Percentiles rank a stretch among this genome's conserved stretches.
These are phyloP conservation scores for Benincasa hispida DNA, from an alignment of 306 rosid genomes.

Conservation along the genomic window DNA sequence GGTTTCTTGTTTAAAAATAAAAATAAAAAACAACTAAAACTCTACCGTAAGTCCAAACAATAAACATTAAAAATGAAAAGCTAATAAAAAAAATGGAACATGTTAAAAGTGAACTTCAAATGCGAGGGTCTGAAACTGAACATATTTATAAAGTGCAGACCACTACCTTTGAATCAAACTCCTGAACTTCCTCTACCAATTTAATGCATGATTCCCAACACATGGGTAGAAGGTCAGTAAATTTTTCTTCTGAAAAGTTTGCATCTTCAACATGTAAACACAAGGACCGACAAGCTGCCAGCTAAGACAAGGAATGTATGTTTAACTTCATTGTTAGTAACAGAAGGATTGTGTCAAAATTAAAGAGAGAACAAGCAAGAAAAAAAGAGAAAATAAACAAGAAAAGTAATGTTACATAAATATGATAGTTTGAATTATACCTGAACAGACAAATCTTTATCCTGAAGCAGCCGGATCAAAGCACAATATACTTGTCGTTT, in stretches of 20 bases:
- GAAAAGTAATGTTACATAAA: not conserved
- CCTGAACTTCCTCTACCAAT: conserved; percentile 81
- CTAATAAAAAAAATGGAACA: not conserved
- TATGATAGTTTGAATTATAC: conserved; percentile 29
- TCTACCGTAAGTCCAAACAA: not conserved
- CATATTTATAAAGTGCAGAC: conserved; percentile 7
- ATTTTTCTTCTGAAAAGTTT: conserved; percentile 69
- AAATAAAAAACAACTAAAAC: not conserved
- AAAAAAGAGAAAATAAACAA: conserved; percentile 8
- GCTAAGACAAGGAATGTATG: conserved; percentile 30
- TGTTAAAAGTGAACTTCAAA: not conserved
- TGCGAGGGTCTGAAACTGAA: not conserved
- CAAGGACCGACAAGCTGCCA: conserved; percentile 94
- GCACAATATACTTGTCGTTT: conserved; percentile 88
- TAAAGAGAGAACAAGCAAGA: conserved; percentile 8
- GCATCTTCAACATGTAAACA: conserved; percentile 88
- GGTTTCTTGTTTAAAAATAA: too few relatives aligned
- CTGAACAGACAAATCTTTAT: conserved; percentile 70
- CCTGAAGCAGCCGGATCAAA: conserved; percentile 75
- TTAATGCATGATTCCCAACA: conserved; percentile 91
- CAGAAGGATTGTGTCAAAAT: conserved; percentile 1
- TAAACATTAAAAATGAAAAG: not conserved
- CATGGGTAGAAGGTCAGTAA: conserved; percentile 74
- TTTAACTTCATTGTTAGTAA: conserved; percentile 9
- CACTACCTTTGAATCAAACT: conserved; percentile 90